Evolutionary conservation across 768 basidiomycete species (phyloP).

Genomic region (Tubosaeta brunneosetosa): DNA sequence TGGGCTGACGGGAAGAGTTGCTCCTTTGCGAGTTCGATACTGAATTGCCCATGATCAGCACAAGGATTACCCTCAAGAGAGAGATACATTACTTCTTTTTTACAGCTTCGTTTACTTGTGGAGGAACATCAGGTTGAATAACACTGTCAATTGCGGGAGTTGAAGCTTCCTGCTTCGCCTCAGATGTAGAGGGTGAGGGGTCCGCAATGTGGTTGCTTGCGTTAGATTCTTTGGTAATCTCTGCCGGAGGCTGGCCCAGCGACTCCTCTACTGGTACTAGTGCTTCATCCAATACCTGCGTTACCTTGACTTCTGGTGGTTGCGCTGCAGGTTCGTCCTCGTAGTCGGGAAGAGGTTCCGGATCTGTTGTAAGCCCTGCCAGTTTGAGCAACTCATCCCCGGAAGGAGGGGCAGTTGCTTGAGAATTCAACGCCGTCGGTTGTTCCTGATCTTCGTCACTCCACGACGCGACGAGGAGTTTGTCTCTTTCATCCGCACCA

Average conservation of each 20-base stretch:
- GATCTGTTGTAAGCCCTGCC: constrained; percentile 43
- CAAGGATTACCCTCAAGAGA: not conserved
- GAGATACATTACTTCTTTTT: constrained; percentile 22
- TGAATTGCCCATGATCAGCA: constrained; percentile 17
- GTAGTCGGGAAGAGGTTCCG: constrained; percentile 49
- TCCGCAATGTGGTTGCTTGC: constrained; percentile 2
- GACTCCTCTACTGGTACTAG: not conserved
- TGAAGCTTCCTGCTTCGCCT: constrained; percentile 10
- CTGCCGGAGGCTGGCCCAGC: not conserved
- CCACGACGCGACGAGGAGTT: constrained; percentile 12
- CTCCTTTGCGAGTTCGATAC: constrained; percentile 41
- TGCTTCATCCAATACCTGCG: constrained; percentile 4
- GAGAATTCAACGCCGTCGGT: constrained; percentile 2
- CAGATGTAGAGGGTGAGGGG: not conserved
- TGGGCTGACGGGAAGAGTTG: constrained; percentile 42
- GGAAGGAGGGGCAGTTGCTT: constrained; percentile 28
- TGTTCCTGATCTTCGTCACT: constrained; percentile 17
- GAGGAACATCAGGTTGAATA: constrained; percentile 4
- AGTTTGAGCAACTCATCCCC: constrained; percentile 45
- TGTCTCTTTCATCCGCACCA: constrained; percentile 3
- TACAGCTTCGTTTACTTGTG: constrained; percentile 17
- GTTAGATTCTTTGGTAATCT: constrained; percentile 1
- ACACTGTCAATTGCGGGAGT: constrained; percentile 1
- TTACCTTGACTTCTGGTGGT: not conserved
- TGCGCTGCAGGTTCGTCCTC: constrained; percentile 41